Evolutionary conservation across 106 monocot genomes (phyloP), one percentile per base, ranked within the genome.

Genomic region (Apostasia shenzhenica): DNA sequence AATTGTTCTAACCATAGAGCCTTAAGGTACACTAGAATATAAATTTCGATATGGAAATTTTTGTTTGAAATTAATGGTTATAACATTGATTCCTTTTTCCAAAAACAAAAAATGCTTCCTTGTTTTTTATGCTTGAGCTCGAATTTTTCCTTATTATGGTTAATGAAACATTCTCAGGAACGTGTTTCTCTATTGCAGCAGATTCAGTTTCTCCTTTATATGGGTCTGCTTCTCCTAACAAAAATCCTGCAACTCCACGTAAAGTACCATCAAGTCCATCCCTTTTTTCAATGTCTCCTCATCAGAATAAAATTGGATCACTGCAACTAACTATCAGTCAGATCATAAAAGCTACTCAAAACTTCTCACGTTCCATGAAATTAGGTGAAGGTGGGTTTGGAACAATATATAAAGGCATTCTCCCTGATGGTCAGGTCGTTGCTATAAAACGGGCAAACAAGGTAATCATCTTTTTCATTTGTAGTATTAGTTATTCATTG

Each of bases 361-460:
- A 85, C 73, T 94, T 94, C 68, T 87, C 94, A 57, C 59, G 75
- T 50, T 78, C 85, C 38, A 50, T 82, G 42, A 81, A 74, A 42
- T 78, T 94, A 44, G 90, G 87, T n/a, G 87, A 85, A 79, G 90
- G 90, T 48, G 84, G 87, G 37, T 94, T 87, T 77, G 90, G 87
- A 59, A 81, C 77, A 14, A 87, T 94, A 1, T 94, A 94, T 70
- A 86, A 78, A 75, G 87, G 85, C 63, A 45, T 74, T 9, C 73
- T 94, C 66, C 77, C 78, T n/a, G 82, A 81, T 79, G 90, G 90
- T 69, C 80, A 77, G 43, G 63, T 85, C 56, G 84, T 90, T 55
- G 90, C 94, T 5, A 61, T 90, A 58, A 90, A 94, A 67, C 73
- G 90, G 57, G 90, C 90, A 63, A 87, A 75, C 51, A 90, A 90